phyloP scores from a whole-genome alignment of 176 grass and related monocot species.

The Aegilops bicornis region DNA sequence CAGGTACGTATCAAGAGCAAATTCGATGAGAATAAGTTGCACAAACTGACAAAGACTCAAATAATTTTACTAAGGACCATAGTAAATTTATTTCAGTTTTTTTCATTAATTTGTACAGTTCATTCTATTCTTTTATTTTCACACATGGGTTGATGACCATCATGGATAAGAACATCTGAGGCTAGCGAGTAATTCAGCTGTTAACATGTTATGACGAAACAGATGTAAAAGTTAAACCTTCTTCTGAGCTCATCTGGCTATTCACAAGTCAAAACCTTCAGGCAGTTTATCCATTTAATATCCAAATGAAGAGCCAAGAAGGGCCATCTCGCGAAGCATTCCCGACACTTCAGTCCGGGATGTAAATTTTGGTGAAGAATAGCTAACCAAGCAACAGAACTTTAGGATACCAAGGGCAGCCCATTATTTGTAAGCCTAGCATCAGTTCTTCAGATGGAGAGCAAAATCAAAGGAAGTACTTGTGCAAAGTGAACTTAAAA shows the following conservation, averaged over 20 bases:
- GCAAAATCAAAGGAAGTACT: neutral
- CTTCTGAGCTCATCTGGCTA: constrained; percentile 57
- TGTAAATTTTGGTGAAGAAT: neutral
- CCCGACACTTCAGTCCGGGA: constrained; percentile 27
- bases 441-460: neutral
- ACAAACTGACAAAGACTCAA: too few relatives aligned
- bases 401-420: neutral
- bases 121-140: constrained; percentile 2
- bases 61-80: too few relatives aligned
- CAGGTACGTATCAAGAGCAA: too few relatives aligned
- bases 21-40: too few relatives aligned
- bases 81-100: too few relatives aligned
- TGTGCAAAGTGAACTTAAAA: neutral
- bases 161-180: constrained; percentile 64
- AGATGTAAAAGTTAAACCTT: constrained; percentile 23
- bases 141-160: constrained; percentile 54
- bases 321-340: constrained; percentile 49
- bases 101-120: too few relatives aligned
- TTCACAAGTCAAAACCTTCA: constrained; percentile 57
- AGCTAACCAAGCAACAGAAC: neutral
- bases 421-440: neutral
- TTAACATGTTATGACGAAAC: constrained; percentile 3
- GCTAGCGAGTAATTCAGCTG: neutral
- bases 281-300: constrained; percentile 56
- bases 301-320: constrained; percentile 64